A percentile compares a stretch with the other conserved stretches of the same genome.
These are phyloP conservation scores for Lachnellula cervina DNA, from an alignment of 2,329 filamentous ascomycete species.

Conservation along the genomic window DNA sequence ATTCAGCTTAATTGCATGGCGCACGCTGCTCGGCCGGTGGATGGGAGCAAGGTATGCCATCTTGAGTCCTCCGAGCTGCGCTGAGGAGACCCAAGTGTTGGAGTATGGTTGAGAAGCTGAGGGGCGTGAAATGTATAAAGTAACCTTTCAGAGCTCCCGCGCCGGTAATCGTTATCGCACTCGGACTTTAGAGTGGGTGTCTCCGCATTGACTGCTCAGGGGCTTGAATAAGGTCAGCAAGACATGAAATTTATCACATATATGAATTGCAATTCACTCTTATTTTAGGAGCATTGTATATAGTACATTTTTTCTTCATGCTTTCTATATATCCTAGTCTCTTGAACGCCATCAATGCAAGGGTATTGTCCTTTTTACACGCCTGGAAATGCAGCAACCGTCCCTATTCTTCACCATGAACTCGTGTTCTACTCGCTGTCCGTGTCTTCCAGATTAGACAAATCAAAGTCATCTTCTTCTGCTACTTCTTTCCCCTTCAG, in stretches of 20 bases:
- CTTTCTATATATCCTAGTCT: not conserved
- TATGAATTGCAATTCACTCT: not conserved
- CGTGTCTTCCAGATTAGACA: slow-evolving; percentile 13
- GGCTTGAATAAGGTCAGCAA: not conserved
- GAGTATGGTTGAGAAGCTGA: not conserved
- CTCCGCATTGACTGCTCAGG: not conserved
- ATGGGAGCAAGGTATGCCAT: slow-evolving; percentile 97
- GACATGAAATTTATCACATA: not conserved
- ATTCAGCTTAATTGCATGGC: slow-evolving; percentile 77
- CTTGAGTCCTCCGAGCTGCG: slow-evolving; percentile 1
- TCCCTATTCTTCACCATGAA: not conserved
- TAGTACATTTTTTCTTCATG: not conserved
- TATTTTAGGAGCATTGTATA: not conserved
- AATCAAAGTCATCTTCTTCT: slow-evolving; percentile 15
- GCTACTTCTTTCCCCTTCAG: slow-evolving; percentile 13
- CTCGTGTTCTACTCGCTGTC: not conserved
- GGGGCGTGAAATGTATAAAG: not conserved
- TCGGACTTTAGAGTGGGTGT: slow-evolving; percentile 3
- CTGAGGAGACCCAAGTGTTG: not conserved
- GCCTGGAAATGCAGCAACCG: slow-evolving; percentile 17
- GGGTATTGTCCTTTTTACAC: slow-evolving; percentile 26
- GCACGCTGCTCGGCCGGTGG: slow-evolving; percentile 84
- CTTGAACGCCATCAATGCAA: not conserved
- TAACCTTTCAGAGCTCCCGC: slow-evolving; percentile 2
- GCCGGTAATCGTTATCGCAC: slow-evolving; percentile 10